A percentile compares a stretch with the other conserved stretches of the same genome.
Evolutionary conservation across 352 stramenopile species (phyloP).

Genomic region (Pythium brachiatum): DNA sequence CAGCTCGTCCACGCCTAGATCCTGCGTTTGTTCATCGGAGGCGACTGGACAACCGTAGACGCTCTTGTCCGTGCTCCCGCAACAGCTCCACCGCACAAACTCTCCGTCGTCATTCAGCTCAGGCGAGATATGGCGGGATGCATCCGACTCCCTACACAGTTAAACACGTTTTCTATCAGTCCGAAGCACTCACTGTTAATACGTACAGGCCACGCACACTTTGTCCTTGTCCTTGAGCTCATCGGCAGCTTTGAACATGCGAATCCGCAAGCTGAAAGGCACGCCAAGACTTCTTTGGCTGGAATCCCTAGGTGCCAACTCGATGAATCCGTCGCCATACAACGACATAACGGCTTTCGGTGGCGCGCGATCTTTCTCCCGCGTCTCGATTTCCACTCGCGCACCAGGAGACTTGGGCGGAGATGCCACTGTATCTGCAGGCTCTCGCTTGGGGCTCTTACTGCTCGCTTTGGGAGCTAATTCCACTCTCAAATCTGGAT

Average conservation of each 20-base stretch:
- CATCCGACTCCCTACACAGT: conserved; percentile 29
- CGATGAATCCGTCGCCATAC: conserved; percentile 21
- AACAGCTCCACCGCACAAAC: conserved; percentile 65
- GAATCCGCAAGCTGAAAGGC: conserved; percentile 9
- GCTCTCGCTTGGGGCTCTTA: background rate
- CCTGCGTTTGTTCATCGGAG: conserved; percentile 3
- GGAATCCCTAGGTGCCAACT: background rate
- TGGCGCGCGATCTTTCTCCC: background rate
- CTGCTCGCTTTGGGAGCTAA: too few relatives aligned
- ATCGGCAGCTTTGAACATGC: conserved; percentile 18
- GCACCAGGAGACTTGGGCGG: background rate
- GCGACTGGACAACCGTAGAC: conserved; percentile 53
- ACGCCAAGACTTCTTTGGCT: background rate
- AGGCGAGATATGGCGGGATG: conserved; percentile 43
- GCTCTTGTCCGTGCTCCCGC: conserved; percentile 46
- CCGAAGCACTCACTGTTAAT: conserved; percentile 16
- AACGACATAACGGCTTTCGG: conserved; percentile 11
- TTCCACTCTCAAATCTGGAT: too few relatives aligned
- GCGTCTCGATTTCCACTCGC: background rate
- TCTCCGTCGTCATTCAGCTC: conserved; percentile 55
- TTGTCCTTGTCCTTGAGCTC: background rate
- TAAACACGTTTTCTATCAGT: background rate
- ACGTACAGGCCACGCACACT: conserved; percentile 2
- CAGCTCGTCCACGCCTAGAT: conserved; percentile 12
- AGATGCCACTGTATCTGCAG: background rate